Evolutionary conservation across 2,329 filamentous ascomycete genomes (phyloP), one percentile per base, ranked within the genome.

Genomic region (Botrytis cinerea): DNA sequence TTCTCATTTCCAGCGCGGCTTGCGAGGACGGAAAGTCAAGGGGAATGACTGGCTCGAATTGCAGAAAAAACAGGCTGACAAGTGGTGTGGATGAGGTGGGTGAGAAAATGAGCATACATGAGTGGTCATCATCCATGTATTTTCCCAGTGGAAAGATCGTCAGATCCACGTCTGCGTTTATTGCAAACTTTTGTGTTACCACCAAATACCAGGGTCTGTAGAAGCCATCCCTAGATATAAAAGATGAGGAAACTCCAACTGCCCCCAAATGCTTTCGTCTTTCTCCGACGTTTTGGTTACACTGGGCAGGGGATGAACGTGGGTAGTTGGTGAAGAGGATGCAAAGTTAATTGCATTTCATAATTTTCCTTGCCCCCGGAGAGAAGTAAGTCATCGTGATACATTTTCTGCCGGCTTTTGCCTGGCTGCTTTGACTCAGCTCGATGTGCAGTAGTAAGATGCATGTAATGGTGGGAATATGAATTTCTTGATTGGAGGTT

Each of bases 1-100:
- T 72, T 72, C 51, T 51, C 71, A 72, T 72, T 69, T 72, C 71
- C 71, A 72, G 71, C 71, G 71, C 63, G 71, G 71, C 71, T 69
- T 72, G 63, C 71, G 63, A 72, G 51, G 28, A 69, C 45, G 51
- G 28, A 68, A 67, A 59, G 63, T 45, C 25, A 69, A 72, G 45
- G 45, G 59, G 60, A 25, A 46, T 68, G 71, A 48, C 46, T 14
- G 38, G 71, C 28, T 68, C 12, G 32, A 70, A 46, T 38, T 14
- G 40, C 68, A 38, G 38, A n/a, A 62, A 46, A n/a, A 70, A 46
- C 57, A 62, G 68, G 54, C 54, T 70, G 54, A 62, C 54, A 46
- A 70, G 40, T 61, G 57, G 54, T 62, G 67, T 61, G 67, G n/a
- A 46, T 70, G 61, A 63, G 69, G 35, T 35, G 38, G 9, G 61